Percentiles rank a stretch among this genome's conserved stretches.
Conservation (phyloP, 495 filamentous ascomycete genomes). For the Copromyces sp. region DNA sequence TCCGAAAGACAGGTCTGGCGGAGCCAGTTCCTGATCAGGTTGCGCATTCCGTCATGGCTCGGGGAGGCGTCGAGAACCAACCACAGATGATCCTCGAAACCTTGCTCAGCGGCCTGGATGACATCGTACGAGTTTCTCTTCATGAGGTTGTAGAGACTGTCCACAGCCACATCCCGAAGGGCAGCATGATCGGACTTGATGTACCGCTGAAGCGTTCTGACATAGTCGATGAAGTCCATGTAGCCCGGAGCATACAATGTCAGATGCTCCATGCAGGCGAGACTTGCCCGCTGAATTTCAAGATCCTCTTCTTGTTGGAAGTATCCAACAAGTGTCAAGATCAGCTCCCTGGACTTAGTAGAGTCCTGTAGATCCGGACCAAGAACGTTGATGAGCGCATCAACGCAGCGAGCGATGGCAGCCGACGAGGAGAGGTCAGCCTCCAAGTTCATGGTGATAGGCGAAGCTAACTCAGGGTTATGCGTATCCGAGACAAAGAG, state of each 20-base stretch:
- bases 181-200: conserved; percentile 55
- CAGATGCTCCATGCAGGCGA: conserved; percentile 81
- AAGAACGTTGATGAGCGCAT: conserved; percentile 90
- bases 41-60: conserved; percentile 62
- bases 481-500: conserved; percentile 87
- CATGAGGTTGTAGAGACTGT: conserved; percentile 90
- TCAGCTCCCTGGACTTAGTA: conserved; percentile 80
- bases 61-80: conserved; percentile 69
- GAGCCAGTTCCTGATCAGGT: conserved; percentile 84
- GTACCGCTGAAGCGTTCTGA: conserved; percentile 68
- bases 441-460: conserved; percentile 81
- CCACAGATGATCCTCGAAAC: conserved; percentile 88
- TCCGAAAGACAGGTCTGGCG: conserved; percentile 72
- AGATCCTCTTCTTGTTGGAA: conserved; percentile 71
- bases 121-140: conserved; percentile 78
- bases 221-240: conserved; percentile 73
- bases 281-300: conserved; percentile 63
- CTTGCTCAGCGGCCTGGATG: conserved; percentile 57
- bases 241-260: conserved; percentile 83
- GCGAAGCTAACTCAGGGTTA: conserved; percentile 66
- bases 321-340: conserved; percentile 74
- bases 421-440: conserved; percentile 69
- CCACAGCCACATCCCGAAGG: conserved; percentile 70
- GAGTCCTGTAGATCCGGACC: conserved; percentile 93
- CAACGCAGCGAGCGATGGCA: conserved; percentile 79